Conservation (phyloP, 257 asterid species). For the Coffea eugenioides region DNA sequence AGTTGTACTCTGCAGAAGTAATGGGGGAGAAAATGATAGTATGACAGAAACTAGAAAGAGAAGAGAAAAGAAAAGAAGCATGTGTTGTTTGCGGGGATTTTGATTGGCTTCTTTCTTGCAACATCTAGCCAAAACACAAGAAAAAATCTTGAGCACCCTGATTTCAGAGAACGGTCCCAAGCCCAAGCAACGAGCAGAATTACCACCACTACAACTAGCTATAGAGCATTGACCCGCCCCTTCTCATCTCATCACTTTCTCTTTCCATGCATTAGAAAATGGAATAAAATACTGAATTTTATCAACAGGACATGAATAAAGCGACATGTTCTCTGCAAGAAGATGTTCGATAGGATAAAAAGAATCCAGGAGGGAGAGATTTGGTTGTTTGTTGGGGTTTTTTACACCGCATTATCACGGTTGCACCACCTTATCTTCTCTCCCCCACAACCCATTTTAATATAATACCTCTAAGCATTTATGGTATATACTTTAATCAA, state of each 20-base stretch:
- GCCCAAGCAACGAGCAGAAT: conserved; percentile 8
- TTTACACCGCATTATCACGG: conserved; percentile 57
- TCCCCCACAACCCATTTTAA: conserved; percentile 50
- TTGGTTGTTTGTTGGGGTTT: conserved; percentile 54
- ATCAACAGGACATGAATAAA: conserved; percentile 58
- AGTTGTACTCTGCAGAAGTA: conserved; percentile 27
- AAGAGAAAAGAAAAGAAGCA: conserved; percentile 20
- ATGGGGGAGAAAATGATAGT: conserved; percentile 18
- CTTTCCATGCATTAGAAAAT: conserved; percentile 22
- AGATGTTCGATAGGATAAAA: conserved; percentile 80
- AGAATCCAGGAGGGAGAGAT: conserved; percentile 62
- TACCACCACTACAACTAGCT: neutral
- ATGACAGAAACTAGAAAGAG: conserved; percentile 9
- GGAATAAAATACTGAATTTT: conserved; percentile 25
- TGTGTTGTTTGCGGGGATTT: conserved; percentile 27
- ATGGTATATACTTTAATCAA: conserved; percentile 22
- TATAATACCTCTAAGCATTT: conserved; percentile 10
- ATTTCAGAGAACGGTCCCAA: conserved; percentile 1
- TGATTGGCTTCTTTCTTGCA: conserved; percentile 18
- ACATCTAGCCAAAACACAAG: neutral
- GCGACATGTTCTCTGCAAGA: conserved; percentile 88
- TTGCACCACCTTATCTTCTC: conserved; percentile 71
- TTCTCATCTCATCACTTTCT: neutral
- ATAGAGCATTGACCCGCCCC: conserved; percentile 4
- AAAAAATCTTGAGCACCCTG: conserved; percentile 13